Conservation (phyloP, 441 rosid species). For the Syzygium malaccense region DNA sequence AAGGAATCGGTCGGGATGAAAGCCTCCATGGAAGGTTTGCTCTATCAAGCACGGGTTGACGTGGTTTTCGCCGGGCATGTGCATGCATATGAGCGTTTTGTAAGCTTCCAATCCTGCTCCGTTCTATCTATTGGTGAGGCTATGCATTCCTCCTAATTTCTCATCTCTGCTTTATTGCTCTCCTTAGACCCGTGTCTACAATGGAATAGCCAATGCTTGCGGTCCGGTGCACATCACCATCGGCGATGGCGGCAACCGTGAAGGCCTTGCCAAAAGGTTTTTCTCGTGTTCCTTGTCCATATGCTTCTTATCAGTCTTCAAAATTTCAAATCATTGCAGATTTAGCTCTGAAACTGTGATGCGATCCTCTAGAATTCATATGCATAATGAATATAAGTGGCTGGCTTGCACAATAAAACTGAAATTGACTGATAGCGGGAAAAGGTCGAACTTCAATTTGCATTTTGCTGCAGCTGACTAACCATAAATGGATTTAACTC, state of each 20-base stretch:
- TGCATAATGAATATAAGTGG: neutral
- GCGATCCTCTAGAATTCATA: neutral
- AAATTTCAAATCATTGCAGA: neutral
- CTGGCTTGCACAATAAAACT: neutral
- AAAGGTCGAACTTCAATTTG: neutral
- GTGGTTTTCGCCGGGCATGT: constrained; percentile 75
- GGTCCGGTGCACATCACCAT: constrained; percentile 57
- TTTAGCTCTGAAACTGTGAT: neutral
- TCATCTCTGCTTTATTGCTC: neutral
- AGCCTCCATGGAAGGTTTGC: constrained; percentile 32
- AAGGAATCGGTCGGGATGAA: constrained; percentile 38
- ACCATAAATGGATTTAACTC: neutral
- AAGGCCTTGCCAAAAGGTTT: constrained; percentile 64
- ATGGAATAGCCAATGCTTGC: constrained; percentile 39
- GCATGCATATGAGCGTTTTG: constrained; percentile 89
- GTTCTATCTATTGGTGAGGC: neutral
- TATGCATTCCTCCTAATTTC: neutral
- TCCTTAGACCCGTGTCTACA: constrained; percentile 48
- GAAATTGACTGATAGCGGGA: neutral
- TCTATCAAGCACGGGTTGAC: constrained; percentile 56
- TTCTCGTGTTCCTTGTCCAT: neutral
- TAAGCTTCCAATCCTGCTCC: constrained; percentile 21
- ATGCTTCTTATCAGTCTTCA: neutral
- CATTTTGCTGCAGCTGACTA: neutral
- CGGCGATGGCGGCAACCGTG: constrained; percentile 79